Evolutionary conservation across 441 rosid genomes (phyloP), one percentile per base, ranked within the genome.

Genomic region (Arabidopsis hybrid): DNA sequence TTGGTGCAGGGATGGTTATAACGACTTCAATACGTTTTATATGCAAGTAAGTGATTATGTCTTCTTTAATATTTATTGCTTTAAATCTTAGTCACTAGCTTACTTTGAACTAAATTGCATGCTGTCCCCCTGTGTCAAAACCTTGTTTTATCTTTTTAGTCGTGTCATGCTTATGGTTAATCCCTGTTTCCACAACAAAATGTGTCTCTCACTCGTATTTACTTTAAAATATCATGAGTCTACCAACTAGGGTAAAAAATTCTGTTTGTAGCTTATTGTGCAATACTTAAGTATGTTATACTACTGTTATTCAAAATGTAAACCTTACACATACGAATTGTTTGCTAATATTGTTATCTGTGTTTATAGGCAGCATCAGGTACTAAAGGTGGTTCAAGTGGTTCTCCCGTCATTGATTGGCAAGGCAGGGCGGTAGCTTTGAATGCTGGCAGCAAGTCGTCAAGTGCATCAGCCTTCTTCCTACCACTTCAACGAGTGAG

Each of bases 1-100:
- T 83, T 77, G 83, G 69, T 89, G 87, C 90, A 93, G 97, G 85
- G 98, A 96, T 85, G 99, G 99, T 34, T 96, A 93, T 81, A 96
- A 96, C 34, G 98, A 96, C 86, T 93, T 96, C 95, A 96, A 96
- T 81, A 96, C 97, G 36, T 96, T 96, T 83, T 96, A 96, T 86
- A 81, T 96, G 92, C 99, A 96, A 89, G 99, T 96, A 85, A 86
- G 97, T 83, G 59, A 58, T 51, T 71, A 26, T 38, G 5, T 26
- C 35, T 12, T 67, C 39, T 39, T 9, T 56, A 21, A n/a, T 67
- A 17, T 6, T 45, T 31, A 4, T 4, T 53, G 62, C 52, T 46
- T 36, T 4, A 8, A 46, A 17, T 56, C 36, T n/a, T 61, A 26
- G 2, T 43, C 17, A 12, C 16, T 57, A 36, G 29, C 50, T 38